phyloP scores from a whole-genome alignment of 2,329 filamentous ascomycete species.

The Hymenoscyphus salicellus region DNA sequence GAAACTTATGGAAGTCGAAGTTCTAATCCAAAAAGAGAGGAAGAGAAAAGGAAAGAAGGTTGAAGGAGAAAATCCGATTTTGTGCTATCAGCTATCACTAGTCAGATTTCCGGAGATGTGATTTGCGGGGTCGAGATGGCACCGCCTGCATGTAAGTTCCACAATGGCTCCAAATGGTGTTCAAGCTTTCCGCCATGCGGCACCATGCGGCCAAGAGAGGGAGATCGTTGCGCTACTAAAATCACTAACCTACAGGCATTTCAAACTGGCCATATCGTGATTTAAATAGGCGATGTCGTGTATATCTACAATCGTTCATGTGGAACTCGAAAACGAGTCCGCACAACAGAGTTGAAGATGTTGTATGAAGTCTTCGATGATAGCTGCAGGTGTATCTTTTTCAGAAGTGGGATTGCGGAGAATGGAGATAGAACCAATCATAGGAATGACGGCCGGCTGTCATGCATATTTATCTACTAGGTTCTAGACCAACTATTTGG shows the following conservation, averaged over 20 bases:
- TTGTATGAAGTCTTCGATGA: too few relatives aligned
- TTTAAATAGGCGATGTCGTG: not conserved
- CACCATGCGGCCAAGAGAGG: not conserved
- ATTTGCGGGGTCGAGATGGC: constrained; percentile 4
- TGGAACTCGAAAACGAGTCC: not conserved
- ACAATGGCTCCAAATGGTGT: not conserved
- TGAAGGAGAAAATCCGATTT: not conserved
- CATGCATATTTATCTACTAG: not conserved
- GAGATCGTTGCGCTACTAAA: not conserved
- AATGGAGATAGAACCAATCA: not conserved
- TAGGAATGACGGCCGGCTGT: not conserved
- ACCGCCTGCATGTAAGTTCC: not conserved
- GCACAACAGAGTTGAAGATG: not conserved
- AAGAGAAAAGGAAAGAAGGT: not conserved
- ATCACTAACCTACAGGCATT: not conserved
- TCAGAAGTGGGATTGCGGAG: not conserved
- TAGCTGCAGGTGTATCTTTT: not conserved
- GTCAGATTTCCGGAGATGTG: not conserved
- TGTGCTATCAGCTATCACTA: not conserved
- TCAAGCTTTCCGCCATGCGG: not conserved
- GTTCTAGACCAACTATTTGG: not conserved
- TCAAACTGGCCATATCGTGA: not conserved
- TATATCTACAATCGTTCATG: not conserved
- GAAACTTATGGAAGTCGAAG: not conserved
- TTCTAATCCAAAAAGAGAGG: not conserved